A percentile compares a stretch with the other conserved stretches of the same genome.
These are phyloP conservation scores for Schizothecium vesticola DNA, from an alignment of 495 filamentous ascomycete species.

Conservation along the genomic window DNA sequence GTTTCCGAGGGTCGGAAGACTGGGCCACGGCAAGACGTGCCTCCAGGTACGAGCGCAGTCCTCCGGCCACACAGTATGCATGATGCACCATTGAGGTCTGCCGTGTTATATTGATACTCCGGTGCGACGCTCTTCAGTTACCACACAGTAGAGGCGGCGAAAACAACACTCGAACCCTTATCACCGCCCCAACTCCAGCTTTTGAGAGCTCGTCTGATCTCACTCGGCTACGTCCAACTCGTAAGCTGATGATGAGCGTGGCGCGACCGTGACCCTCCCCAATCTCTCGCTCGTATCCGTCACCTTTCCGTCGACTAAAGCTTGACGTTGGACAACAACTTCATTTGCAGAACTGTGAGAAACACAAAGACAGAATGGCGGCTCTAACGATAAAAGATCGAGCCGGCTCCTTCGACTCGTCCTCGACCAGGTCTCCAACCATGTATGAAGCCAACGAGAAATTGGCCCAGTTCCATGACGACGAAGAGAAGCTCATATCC, in stretches of 20 bases:
- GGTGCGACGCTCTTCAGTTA: neutral
- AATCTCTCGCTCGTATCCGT: neutral
- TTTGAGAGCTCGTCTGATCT: neutral
- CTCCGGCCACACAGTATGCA: neutral
- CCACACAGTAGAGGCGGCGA: neutral
- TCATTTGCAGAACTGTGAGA: neutral
- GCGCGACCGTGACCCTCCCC: neutral
- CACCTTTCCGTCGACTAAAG: neutral
- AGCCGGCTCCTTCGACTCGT: constrained; percentile 33
- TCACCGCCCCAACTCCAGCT: neutral
- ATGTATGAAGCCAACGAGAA: constrained; percentile 19
- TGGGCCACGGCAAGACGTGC: neutral
- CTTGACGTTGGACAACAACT: neutral
- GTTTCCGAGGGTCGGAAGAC: neutral
- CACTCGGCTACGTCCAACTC: constrained; percentile 15
- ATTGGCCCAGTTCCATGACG: constrained; percentile 18
- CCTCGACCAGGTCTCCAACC: constrained; percentile 25
- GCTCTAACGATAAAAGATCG: constrained; percentile 17
- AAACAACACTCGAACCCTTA: neutral
- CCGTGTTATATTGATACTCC: neutral
- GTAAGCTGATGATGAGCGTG: constrained; percentile 2
- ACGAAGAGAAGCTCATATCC: constrained; percentile 20
- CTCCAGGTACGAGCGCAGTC: neutral
- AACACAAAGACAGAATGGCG: neutral
- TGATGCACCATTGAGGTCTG: neutral